Percentiles rank a stretch among this genome's conserved stretches.
Evolutionary conservation across 2,329 filamentous ascomycete genomes (phyloP).

Genomic region (Sordariomycetes sp.): DNA sequence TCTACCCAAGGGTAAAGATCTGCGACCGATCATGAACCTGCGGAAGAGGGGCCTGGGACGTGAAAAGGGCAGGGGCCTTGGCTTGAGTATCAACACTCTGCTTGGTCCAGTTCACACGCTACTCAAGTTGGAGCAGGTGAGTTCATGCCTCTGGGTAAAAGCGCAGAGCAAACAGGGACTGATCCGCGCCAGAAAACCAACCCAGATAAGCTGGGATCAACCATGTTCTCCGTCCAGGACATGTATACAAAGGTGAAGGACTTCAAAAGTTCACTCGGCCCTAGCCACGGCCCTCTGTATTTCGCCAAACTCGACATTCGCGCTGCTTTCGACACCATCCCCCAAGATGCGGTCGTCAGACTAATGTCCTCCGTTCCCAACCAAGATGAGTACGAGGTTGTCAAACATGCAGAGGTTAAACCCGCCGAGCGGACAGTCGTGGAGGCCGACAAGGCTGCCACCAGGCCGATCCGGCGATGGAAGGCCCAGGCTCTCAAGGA

Average conservation of each 20-base stretch:
- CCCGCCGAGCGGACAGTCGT: conserved; percentile 24
- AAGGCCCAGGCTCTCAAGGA: conserved; percentile 36
- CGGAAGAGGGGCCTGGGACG: conserved; percentile 51
- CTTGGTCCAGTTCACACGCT: conserved; percentile 67
- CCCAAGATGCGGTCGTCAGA: conserved; percentile 62
- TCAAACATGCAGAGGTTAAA: conserved; percentile 66
- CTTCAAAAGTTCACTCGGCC: conserved; percentile 50
- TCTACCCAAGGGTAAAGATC: conserved; percentile 67
- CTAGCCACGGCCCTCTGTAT: conserved; percentile 45
- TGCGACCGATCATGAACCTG: conserved; percentile 84
- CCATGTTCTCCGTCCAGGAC: conserved; percentile 73
- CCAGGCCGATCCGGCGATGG: conserved; percentile 39
- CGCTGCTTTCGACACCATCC: conserved; percentile 91
- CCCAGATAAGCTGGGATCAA: conserved; percentile 60
- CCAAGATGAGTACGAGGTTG: conserved; percentile 57
- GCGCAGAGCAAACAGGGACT: too few species aligned
- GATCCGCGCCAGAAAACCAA: conserved; percentile 29
- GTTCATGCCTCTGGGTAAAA: too few species aligned
- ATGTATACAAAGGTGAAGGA: conserved; percentile 63
- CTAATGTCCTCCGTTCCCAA: conserved; percentile 52
- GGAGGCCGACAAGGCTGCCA: conserved; percentile 10
- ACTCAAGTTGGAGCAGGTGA: conserved; percentile 69
- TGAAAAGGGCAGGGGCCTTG: conserved; percentile 20
- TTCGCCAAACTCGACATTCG: conserved; percentile 91
- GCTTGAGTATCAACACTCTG: conserved; percentile 33